Evolutionary conservation across 1,284 basidiomycete genomes (phyloP), one percentile per base, ranked within the genome.

Genomic region (Cryptococcus floricola): DNA sequence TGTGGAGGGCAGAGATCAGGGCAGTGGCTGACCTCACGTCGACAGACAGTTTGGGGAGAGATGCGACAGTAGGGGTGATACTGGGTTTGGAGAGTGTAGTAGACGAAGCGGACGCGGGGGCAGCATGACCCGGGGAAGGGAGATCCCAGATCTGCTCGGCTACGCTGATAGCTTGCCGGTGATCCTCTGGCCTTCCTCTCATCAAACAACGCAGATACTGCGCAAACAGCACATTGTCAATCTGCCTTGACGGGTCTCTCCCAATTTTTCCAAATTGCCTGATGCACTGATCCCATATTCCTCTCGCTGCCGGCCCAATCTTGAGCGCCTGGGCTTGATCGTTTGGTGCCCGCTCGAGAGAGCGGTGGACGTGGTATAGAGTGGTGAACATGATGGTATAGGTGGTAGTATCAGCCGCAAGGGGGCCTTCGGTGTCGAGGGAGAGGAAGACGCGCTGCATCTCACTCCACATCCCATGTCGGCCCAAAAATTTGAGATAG

Each of bases 401-500:
- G 5, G 74, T 76, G 16, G 67, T 54, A 8, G 59, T 55, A 45
- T 76, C 70, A 0, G 74, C 71, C 0, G 70, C 53, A 3, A 71
- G 61, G 1, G 65, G 68, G 2, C 70, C 75, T 1, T 45, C 23
- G 0, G 46, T 50, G 23, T 71, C 69, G 65, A 76, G 68, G 0
- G 62, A 54, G 8, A 70, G 45, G 53, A 70, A 73, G 4, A 73
- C 63, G 6, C 57, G 52, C 50, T 72, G 58, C 66, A 77, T 73
- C 56, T 75, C 69, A 5, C 64, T 59, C 62, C 60, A 71, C 56
- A 71, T 55, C 5, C 66, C 62, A 23, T 64, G 68, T 23, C 68
- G 61, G 2, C 64, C 60, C 34, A 76, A 62, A 48, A 70, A 74
- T 50, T 71, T 69, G 53, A 78, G 66, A 59, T 77, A 77, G 9